Base-by-base conservation (phyloP, 306 rosid species). In the Glycine latifolia region DNA sequence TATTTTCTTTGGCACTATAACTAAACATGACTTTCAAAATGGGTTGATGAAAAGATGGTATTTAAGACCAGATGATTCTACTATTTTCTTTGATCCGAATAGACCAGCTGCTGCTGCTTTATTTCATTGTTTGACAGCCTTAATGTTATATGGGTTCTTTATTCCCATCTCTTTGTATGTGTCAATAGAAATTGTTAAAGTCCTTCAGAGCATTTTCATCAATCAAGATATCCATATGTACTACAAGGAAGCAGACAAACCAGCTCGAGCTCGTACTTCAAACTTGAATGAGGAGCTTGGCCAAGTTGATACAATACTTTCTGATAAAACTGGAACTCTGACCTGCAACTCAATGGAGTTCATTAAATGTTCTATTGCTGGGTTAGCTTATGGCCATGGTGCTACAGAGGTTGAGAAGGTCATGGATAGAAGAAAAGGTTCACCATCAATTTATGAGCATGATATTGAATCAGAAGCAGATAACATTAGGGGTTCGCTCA, bases 331-430 rank as follows among this genome's bases (percentile, higher is more conserved):
- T 31, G 99, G 99, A 84, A 95, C 99, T 73, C 79, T 95, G 85
- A 95, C 99, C 12, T 95, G 98, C 92, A 95, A 95, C 79, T 93
- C 99, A 41, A 95, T 95, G 99, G 99, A 95, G 89, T 95, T 95
- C 86, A 87, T 95, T 50, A 95, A 93, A 85, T 95, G 97, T 87
- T 93, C 98, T 41, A 86, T 93, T 66, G 98, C 98, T n/a, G 99
- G 98, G 82, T 90, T 82, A 71, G 96, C 98, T 79, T 95, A 95
- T 81, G 99, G 99, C 44, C 90, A 86, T 76, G 99, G 93, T 56
- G 81, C 84, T 81, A 93, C 99, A 0, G 97, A 91, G 86, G 97
- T 95, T 35, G 97, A 91, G 85, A 91, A 84, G 85, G 54, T 94
- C 67, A 88, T 91, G 91, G 84, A 56, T 50, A 73, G 82, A 53